Percentiles rank a stretch among this genome's conserved stretches.
Evolutionary conservation across 129 eudicot genomes (phyloP).

Genomic region (Daucus carota): DH1_v3.0 NC_030383.2:55614001-55614500

Average conservation of each 20-base stretch:
- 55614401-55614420: not conserved
- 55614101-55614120: no score
- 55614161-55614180: not conserved
- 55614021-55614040: no score
- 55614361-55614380: no score
- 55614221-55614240: not conserved
- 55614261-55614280: not conserved
- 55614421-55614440: not conserved
- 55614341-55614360: no score
- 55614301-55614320: no score
- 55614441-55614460: slow-evolving; percentile 13
- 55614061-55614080: no score
- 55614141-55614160: not conserved
- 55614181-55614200: no score
- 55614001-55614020: not conserved
- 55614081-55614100: not conserved
- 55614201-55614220: not conserved
- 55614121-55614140: not conserved
- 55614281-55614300: no score
- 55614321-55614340: no score
- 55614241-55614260: not conserved
- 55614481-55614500: slow-evolving; percentile 20
- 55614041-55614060: not conserved
- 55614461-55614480: slow-evolving; percentile 19
- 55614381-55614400: not conserved